phyloP scores from a whole-genome alignment of 2,329 filamentous ascomycete genomes.

The Pyricularia grisea region DNA sequence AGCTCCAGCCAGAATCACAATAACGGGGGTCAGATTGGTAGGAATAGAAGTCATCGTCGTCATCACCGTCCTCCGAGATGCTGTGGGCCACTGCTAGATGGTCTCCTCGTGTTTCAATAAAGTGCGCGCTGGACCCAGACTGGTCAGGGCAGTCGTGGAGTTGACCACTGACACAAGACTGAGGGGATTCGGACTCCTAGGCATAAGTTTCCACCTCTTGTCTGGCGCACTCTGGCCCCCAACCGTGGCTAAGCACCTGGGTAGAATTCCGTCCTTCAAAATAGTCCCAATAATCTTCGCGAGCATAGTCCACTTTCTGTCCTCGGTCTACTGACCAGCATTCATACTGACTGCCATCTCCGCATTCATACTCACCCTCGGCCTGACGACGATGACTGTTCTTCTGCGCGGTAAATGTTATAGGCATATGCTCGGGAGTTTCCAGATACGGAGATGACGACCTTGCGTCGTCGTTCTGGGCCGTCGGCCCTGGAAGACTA shows the following conservation, averaged over 20 bases:
- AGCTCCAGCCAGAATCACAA: constrained; percentile 64
- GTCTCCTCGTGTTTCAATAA: background rate
- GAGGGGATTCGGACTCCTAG: background rate
- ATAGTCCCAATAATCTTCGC: background rate
- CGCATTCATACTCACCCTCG: background rate
- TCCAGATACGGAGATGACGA: constrained; percentile 33
- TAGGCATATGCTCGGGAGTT: constrained; percentile 21
- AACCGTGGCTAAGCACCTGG: background rate
- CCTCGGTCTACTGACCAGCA: too few relatives aligned
- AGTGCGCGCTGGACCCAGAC: background rate
- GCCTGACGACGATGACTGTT: constrained; percentile 18
- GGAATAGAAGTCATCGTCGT: constrained; percentile 35
- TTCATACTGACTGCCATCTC: background rate
- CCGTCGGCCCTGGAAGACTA: constrained; percentile 20
- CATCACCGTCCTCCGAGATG: constrained; percentile 15
- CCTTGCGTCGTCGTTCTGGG: constrained; percentile 22
- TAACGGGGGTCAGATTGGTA: constrained; percentile 46
- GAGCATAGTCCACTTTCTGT: background rate
- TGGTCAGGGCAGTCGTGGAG: background rate
- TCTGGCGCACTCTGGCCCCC: background rate
- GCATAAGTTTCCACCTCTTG: background rate
- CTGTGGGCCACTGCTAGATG: constrained; percentile 4
- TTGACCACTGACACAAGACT: background rate
- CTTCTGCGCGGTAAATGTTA: constrained; percentile 16
- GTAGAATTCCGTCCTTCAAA: background rate